Conservation (phyloP, 1,284 basidiomycete species). For the Chiua sp. region DNA sequence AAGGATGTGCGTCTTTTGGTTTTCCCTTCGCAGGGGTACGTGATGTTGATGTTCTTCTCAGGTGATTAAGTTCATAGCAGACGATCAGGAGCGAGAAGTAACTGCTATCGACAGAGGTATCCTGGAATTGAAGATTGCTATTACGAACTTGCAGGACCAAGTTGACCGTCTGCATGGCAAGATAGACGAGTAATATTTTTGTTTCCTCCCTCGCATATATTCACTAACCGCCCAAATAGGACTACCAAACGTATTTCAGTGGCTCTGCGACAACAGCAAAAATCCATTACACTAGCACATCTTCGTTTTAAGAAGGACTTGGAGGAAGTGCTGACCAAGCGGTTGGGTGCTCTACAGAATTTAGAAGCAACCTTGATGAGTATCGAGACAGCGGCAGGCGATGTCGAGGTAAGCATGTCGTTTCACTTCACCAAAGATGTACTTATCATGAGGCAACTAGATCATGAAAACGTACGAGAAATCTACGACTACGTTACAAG, state of each 20-base stretch:
- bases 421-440: not conserved
- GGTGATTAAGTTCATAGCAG: conserved; percentile 78
- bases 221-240: conserved; percentile 43
- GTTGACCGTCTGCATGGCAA: conserved; percentile 67
- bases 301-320: conserved; percentile 82
- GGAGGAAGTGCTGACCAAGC: conserved; percentile 78
- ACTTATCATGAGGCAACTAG: conserved; percentile 44
- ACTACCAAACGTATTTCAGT: conserved; percentile 68
- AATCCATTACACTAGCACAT: conserved; percentile 74
- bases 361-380: conserved; percentile 78
- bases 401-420: conserved; percentile 71
- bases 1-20: conserved; percentile 56
- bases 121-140: conserved; percentile 73
- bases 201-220: not conserved
- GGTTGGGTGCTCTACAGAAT: conserved; percentile 75
- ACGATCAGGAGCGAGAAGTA: conserved; percentile 52
- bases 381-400: conserved; percentile 88
- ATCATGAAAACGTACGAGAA: conserved; percentile 88
- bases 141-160: conserved; percentile 68
- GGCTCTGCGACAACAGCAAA: conserved; percentile 72
- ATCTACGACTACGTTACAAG: conserved; percentile 77
- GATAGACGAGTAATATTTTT: conserved; percentile 62
- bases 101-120: conserved; percentile 77
- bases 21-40: not conserved
- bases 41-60: conserved; percentile 34